A percentile compares a stretch with the other conserved stretches of the same genome.
These are phyloP conservation scores for Epichloe brachyelytri DNA, from an alignment of 2,329 filamentous ascomycete genomes.

Conservation along the genomic window DNA sequence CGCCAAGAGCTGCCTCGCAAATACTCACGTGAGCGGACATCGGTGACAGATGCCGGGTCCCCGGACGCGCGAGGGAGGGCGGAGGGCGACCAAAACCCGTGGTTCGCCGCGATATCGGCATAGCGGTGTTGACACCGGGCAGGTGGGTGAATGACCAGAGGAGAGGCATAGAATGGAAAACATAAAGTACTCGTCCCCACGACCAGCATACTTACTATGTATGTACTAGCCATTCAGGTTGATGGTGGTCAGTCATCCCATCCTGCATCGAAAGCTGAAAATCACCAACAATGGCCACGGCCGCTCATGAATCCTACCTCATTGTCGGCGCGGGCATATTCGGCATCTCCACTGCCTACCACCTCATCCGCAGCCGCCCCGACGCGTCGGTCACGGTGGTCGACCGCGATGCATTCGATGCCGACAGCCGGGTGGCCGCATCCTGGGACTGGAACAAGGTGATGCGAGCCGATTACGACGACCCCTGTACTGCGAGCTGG, in stretches of 20 bases:
- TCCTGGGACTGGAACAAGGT: slow-evolving; percentile 67
- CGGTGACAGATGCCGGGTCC: neutral
- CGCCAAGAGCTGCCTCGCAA: too few relatives aligned
- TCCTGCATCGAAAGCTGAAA: neutral
- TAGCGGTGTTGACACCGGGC: too few relatives aligned
- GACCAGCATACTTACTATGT: too few relatives aligned
- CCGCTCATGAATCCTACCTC: slow-evolving; percentile 29
- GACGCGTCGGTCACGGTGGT: slow-evolving; percentile 40
- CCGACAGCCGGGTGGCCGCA: slow-evolving; percentile 38
- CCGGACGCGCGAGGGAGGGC: neutral
- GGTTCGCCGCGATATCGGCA: too few relatives aligned
- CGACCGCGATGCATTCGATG: slow-evolving; percentile 40
- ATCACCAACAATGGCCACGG: slow-evolving; percentile 2
- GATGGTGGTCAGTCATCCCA: too few relatives aligned
- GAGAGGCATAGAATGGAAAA: too few relatives aligned
- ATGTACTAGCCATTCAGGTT: too few relatives aligned
- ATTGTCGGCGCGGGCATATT: slow-evolving; percentile 55
- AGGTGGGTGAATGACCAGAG: too few relatives aligned
- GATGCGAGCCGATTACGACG: slow-evolving; percentile 55
- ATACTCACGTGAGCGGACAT: neutral
- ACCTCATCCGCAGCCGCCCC: slow-evolving; percentile 40
- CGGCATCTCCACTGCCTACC: slow-evolving; percentile 52
- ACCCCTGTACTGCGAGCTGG: slow-evolving; percentile 50
- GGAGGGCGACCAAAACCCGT: too few relatives aligned
- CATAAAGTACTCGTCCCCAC: too few relatives aligned